Conservation (phyloP, 768 basidiomycete species). For the Naganishia friedmannii region DNA sequence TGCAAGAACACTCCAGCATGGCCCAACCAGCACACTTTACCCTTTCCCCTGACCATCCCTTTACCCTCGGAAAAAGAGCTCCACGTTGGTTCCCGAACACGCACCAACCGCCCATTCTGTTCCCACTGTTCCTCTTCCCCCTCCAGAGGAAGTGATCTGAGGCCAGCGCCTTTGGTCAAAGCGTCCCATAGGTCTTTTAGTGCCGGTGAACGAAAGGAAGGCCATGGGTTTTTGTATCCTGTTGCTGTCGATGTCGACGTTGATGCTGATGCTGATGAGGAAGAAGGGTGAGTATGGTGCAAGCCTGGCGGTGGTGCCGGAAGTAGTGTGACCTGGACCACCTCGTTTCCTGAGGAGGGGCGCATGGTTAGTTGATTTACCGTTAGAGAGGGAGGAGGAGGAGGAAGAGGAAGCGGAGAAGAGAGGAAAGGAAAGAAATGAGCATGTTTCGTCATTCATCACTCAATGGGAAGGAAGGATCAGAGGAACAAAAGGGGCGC, state of each 20-base stretch:
- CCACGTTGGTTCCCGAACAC: constrained; percentile 26
- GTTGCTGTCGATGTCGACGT: background rate
- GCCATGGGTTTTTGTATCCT: constrained; percentile 49
- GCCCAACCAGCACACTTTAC: constrained; percentile 48
- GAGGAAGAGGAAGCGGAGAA: too few relatives aligned
- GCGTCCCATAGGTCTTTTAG: constrained; percentile 43
- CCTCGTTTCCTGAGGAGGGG: too few relatives aligned
- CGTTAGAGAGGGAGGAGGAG: too few relatives aligned
- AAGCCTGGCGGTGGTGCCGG: background rate
- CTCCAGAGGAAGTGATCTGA: constrained; percentile 34
- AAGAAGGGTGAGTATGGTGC: background rate
- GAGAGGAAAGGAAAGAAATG: too few relatives aligned
- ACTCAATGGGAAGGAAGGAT: too few relatives aligned
- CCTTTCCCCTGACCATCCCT: constrained; percentile 28
- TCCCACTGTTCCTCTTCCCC: constrained; percentile 31
- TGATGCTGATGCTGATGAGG: too few relatives aligned
- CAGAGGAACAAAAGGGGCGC: too few relatives aligned
- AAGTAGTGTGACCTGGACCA: background rate
- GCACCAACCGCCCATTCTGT: constrained; percentile 27
- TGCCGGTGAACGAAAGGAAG: constrained; percentile 41
- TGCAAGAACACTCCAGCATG: constrained; percentile 47
- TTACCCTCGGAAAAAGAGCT: too few relatives aligned
- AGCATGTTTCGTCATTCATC: too few relatives aligned
- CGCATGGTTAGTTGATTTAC: too few relatives aligned
- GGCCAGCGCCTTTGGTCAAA: constrained; percentile 44